Conservation (phyloP, 192 early-diverging fungal genomes). For the Haplosporangium gracile region DNA sequence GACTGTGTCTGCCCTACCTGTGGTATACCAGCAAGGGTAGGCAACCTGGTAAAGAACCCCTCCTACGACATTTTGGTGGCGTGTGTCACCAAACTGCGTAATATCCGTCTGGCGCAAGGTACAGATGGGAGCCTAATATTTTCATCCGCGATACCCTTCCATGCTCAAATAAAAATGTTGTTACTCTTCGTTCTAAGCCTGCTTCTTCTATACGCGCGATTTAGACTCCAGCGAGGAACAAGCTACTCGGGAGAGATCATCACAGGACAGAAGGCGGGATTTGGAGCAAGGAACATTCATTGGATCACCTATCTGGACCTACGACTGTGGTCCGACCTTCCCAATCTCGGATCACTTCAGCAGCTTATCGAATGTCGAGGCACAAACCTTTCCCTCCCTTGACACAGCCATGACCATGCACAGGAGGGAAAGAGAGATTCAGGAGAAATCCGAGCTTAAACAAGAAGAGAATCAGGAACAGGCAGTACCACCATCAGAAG, state of each 20-base stretch:
- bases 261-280: neutral
- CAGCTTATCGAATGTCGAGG: conserved; percentile 9
- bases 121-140: neutral
- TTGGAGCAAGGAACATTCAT: conserved; percentile 25
- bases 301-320: conserved; percentile 41
- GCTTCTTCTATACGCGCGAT: too few relatives aligned
- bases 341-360: neutral
- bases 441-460: neutral
- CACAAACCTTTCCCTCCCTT: conserved; percentile 32
- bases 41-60: conserved; percentile 42
- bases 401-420: conserved; percentile 15
- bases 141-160: neutral
- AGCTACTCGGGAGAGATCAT: neutral
- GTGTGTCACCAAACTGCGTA: conserved; percentile 27
- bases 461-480: neutral
- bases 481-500: too few relatives aligned
- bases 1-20: conserved; percentile 51
- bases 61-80: conserved; percentile 55
- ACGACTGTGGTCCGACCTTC: conserved; percentile 47
- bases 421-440: neutral
- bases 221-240: neutral
- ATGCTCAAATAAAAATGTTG: neutral
- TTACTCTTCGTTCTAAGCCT: neutral
- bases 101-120: neutral
- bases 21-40: conserved; percentile 38